Conservation (phyloP, 202 grass and related monocot genomes). For the Zizania palustris region DNA sequence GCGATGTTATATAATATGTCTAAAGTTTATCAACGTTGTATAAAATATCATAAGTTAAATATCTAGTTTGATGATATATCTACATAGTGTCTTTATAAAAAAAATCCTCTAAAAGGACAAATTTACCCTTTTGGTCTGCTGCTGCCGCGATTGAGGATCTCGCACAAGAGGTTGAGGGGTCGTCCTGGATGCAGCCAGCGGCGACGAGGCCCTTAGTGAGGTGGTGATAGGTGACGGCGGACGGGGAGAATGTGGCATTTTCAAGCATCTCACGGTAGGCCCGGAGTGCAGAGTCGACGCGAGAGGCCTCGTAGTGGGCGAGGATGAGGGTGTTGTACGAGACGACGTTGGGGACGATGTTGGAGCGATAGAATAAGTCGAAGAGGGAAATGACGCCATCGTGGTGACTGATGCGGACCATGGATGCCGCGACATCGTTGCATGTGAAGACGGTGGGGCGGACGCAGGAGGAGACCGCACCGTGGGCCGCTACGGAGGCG, state of each 20-base stretch:
- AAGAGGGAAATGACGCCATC: slow-evolving; percentile 59
- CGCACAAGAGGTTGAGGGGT: slow-evolving; percentile 64
- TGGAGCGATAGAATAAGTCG: slow-evolving; percentile 64
- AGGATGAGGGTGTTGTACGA: slow-evolving; percentile 84
- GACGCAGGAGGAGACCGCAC: slow-evolving; percentile 47
- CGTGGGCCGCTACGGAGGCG: slow-evolving; percentile 33
- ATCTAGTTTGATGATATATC: too few relatives aligned
- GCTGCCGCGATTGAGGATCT: slow-evolving; percentile 68
- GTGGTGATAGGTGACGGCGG: slow-evolving; percentile 60
- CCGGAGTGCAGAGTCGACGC: slow-evolving; percentile 49
- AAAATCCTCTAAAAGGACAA: too few relatives aligned
- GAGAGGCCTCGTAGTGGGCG: slow-evolving; percentile 48
- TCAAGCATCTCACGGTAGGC: slow-evolving; percentile 58
- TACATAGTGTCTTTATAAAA: too few relatives aligned
- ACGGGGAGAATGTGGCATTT: slow-evolving; percentile 57
- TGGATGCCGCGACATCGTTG: slow-evolving; percentile 61
- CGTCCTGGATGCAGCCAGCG: slow-evolving; percentile 52
- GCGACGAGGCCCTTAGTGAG: slow-evolving; percentile 79
- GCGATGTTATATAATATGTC: too few relatives aligned
- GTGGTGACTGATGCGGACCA: slow-evolving; percentile 44
- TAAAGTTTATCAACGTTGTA: too few relatives aligned
- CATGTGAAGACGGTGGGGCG: slow-evolving; percentile 75
- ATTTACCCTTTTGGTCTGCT: too few relatives aligned
- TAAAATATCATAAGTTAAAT: too few relatives aligned
- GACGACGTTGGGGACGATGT: slow-evolving; percentile 74